A percentile compares a stretch with the other conserved stretches of the same genome.
These are phyloP conservation scores for Myriosclerotinia curreyana DNA, from an alignment of 2,329 filamentous ascomycete species.

Conservation along the genomic window DNA sequence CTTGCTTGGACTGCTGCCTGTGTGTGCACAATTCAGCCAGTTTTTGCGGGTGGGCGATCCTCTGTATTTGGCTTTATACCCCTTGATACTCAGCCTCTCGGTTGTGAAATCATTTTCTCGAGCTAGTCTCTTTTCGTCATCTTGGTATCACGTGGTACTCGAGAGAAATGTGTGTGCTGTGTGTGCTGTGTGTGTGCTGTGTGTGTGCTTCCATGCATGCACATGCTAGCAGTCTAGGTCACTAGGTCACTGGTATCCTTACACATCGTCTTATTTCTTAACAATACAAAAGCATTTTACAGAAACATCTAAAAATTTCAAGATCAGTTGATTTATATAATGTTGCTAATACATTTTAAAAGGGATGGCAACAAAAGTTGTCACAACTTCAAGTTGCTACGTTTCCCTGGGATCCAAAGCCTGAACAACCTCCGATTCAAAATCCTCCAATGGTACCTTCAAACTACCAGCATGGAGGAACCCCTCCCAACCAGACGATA, in stretches of 20 bases:
- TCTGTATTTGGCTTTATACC: slow-evolving; percentile 41
- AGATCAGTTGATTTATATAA: background rate
- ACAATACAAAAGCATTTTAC: too few relatives aligned
- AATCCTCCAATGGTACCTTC: slow-evolving; percentile 39
- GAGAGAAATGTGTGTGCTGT: background rate
- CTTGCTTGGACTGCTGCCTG: slow-evolving; percentile 32
- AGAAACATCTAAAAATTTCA: background rate
- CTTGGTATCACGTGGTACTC: slow-evolving; percentile 26
- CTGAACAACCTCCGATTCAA: slow-evolving; percentile 53
- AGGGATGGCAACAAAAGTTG: slow-evolving; percentile 95
- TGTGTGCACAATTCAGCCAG: slow-evolving; percentile 25
- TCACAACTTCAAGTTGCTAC: slow-evolving; percentile 78
- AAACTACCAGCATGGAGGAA: slow-evolving; percentile 36
- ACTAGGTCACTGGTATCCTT: background rate
- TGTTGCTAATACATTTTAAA: slow-evolving; percentile 24
- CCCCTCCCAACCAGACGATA: slow-evolving; percentile 29
- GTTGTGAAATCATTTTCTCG: slow-evolving; percentile 29
- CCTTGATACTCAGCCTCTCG: slow-evolving; percentile 29
- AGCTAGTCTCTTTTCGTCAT: slow-evolving; percentile 32
- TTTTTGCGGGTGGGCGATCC: slow-evolving; percentile 37
- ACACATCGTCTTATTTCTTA: background rate
- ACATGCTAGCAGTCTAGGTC: background rate
- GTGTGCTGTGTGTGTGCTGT: background rate
- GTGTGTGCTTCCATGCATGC: background rate
- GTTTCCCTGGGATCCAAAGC: slow-evolving; percentile 94